These are phyloP conservation scores for Pontederia crassipes DNA, from an alignment of 176 grass and related monocot genomes.

Conservation along the genomic window DNA sequence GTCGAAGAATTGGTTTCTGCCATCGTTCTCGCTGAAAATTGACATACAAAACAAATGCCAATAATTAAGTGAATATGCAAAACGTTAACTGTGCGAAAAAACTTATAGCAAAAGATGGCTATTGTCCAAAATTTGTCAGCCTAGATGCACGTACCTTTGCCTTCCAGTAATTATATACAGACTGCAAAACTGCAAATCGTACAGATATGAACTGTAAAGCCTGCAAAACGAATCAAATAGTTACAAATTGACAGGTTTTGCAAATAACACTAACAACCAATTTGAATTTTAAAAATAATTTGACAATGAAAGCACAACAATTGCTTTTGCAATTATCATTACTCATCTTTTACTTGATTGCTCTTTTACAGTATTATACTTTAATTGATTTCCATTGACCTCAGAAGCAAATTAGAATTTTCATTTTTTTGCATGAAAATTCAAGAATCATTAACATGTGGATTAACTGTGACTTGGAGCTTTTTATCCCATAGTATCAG, in stretches of 20 bases:
- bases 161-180: conserved; percentile 97
- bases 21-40: conserved; percentile 72
- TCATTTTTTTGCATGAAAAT: too few species aligned
- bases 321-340: too few species aligned
- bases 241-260: background rate
- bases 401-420: too few species aligned
- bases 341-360: too few species aligned
- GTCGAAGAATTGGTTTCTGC: conserved; percentile 97
- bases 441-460: too few species aligned
- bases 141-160: conserved; percentile 48
- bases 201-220: conserved; percentile 70
- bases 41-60: conserved; percentile 21
- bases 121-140: conserved; percentile 2
- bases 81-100: too few species aligned
- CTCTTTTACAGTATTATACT: background rate
- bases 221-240: conserved; percentile 31
- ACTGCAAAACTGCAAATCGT: conserved; percentile 49
- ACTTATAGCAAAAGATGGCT: background rate
- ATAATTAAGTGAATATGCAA: conserved; percentile 1
- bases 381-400: background rate
- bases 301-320: too few species aligned
- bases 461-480: too few species aligned
- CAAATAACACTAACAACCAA: background rate
- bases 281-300: too few species aligned
- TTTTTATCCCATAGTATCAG: too few species aligned